phyloP scores from a whole-genome alignment of 371 early-diverging fungal species.

The Rhizomucor pusillus region DNA sequence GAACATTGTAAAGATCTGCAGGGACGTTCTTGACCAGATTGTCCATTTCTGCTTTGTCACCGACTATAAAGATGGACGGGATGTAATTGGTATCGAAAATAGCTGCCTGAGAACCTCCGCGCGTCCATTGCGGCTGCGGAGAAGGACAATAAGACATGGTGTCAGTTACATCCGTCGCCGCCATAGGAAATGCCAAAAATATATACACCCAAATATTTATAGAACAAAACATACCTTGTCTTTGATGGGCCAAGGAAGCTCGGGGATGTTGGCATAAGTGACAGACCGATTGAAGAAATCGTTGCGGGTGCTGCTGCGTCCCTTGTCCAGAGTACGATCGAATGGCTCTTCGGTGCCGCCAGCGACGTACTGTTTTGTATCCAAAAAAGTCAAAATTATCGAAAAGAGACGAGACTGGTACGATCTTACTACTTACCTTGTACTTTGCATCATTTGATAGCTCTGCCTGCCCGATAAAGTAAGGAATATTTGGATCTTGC shows the following conservation, averaged over 20 bases:
- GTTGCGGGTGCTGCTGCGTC: constrained; percentile 37
- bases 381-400: background rate
- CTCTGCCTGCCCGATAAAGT: constrained; percentile 47
- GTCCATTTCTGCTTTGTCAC: constrained; percentile 23
- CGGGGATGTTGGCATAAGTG: constrained; percentile 55
- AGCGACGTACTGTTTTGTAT: constrained; percentile 34
- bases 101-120: constrained; percentile 33
- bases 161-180: too few relatives aligned
- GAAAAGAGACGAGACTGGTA: background rate
- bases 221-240: constrained; percentile 23
- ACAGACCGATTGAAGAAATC: constrained; percentile 48
- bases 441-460: constrained; percentile 34
- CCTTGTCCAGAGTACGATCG: constrained; percentile 38
- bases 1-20: constrained; percentile 19
- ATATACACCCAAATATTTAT: background rate
- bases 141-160: constrained; percentile 15
- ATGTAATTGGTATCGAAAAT: constrained; percentile 56
- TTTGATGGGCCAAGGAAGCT: constrained; percentile 48
- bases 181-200: background rate
- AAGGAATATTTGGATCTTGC: constrained; percentile 45
- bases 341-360: constrained; percentile 46
- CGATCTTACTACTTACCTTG: constrained; percentile 25
- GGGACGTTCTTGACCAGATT: constrained; percentile 34
- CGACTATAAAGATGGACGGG: constrained; percentile 48
- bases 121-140: constrained; percentile 39